Evolutionary conservation across 768 basidiomycete species (phyloP), one percentile per base, ranked within the genome.

Genomic region (Termitomyces sp.): DNA sequence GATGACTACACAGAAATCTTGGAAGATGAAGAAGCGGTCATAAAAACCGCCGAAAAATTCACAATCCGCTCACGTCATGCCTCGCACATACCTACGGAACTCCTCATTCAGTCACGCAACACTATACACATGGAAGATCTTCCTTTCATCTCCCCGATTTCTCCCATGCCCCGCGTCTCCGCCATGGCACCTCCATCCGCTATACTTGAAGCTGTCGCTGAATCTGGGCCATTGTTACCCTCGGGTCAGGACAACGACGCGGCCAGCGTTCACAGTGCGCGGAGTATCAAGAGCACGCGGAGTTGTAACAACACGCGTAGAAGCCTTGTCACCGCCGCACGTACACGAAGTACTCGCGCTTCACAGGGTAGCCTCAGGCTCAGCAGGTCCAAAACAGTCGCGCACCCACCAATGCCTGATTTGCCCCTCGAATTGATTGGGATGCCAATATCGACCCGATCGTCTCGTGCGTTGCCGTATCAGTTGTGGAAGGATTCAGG

Each of bases 361-460:
- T 88, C 87, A 5, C 82, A 85, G 62, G 79, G 82, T 24, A 89
- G 86, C 65, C 71, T 92, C 8, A 81, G 89, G 1, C 72, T 90
- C 24, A 85, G 82, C 51, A 75, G 50, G 50, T 24, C 55, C 66
- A 68, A 22, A 61, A 62, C 41, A 9, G 28, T 59, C 20, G 47
- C 47, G 6, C 72, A 64, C n/a, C 76, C 64, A 28, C 75, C 68
- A 36, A 70, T 71, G 2, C 74, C 68, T 16, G 72, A 69, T 55
- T 65, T 69, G 46, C 77, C 66, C 7, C 50, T 60, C 15, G 65
- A 64, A 51, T 59, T 64, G 22, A 26, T 45, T 18, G 41, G 52
- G 4, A 42, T 52, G 12, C 51, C 55, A 1, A 13, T 45, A n/a
- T 55, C 51, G 6, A 13, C 50, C 7, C 36, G 28, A 7, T 55